Percentiles rank a stretch among this genome's conserved stretches.
phyloP scores from a whole-genome alignment of 805 yeast species.

The Candida tibetensis region DNA sequence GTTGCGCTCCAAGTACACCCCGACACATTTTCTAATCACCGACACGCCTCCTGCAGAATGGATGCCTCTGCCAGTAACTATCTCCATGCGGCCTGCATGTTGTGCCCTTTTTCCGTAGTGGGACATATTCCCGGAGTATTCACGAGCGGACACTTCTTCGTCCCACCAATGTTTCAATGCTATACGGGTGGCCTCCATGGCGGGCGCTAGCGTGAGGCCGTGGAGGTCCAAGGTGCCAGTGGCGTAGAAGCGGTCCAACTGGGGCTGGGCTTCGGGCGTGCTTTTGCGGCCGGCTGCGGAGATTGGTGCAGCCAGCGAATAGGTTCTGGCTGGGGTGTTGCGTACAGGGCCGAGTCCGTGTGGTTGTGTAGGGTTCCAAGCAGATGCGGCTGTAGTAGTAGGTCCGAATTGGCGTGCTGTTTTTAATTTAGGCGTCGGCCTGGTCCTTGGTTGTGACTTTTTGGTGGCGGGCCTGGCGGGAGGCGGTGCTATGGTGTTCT shows the following conservation, averaged over 20 bases:
- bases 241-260: no score
- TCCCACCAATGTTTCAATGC: slow-evolving; percentile 62
- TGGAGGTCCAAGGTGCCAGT: slow-evolving; percentile 52
- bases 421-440: no score
- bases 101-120: slow-evolving; percentile 33
- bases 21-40: slow-evolving; percentile 44
- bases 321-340: not conserved
- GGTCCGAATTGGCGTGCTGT: slow-evolving; percentile 1
- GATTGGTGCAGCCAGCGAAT: not conserved
- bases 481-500: slow-evolving; percentile 13
- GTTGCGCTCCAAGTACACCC: slow-evolving; percentile 32
- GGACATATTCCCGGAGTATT: slow-evolving; percentile 34
- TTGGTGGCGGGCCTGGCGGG: no score
- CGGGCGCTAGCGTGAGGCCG: slow-evolving; percentile 46
- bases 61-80: slow-evolving; percentile 69
- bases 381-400: not conserved
- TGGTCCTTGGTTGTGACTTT: no score
- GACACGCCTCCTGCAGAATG: slow-evolving; percentile 62
- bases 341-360: not conserved
- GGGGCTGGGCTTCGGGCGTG: not conserved
- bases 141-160: slow-evolving; percentile 46
- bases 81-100: slow-evolving; percentile 41
- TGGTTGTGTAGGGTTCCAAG: not conserved
- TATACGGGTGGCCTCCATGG: slow-evolving; percentile 33
- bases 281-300: not conserved